Evolutionary conservation across 192 early-diverging fungal species (phyloP).

Genomic region (Rhizophlyctis rosea): DNA sequence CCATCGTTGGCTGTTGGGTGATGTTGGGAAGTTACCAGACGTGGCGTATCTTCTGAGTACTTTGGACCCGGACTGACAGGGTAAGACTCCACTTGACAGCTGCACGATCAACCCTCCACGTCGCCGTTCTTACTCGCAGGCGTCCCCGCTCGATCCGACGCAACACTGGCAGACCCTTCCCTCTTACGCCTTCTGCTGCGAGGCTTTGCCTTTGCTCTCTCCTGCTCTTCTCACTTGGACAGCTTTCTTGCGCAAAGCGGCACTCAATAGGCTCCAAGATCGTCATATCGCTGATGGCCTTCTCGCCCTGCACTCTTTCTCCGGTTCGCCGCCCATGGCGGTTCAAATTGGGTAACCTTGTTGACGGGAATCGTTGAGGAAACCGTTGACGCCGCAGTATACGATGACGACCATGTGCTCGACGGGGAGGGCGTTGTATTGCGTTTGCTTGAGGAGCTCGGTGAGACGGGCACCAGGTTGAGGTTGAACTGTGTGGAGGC

Average conservation of each 20-base stretch:
- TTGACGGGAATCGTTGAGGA: conserved; percentile 94
- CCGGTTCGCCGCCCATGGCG: neutral
- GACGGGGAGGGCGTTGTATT: conserved; percentile 93
- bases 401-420: conserved; percentile 98
- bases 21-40: conserved; percentile 18
- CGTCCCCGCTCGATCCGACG: conserved; percentile 4
- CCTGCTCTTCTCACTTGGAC: conserved; percentile 15
- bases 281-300: neutral
- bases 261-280: neutral
- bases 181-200: conserved; percentile 6
- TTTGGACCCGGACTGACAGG: neutral
- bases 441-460: conserved; percentile 99
- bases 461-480: conserved; percentile 99
- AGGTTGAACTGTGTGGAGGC: conserved; percentile 99
- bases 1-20: conserved; percentile 55
- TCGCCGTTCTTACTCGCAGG: no score
- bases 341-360: conserved; percentile 92
- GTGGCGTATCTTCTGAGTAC: conserved; percentile 43
- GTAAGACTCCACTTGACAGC: neutral
- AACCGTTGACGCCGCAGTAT: conserved; percentile 99
- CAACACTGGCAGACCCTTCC: conserved; percentile 10
- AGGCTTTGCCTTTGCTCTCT: conserved; percentile 2
- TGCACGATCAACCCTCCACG: conserved; percentile 6
- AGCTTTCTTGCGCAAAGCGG: conserved; percentile 11
- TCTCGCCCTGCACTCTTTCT: neutral